These are phyloP conservation scores for Trichosporon sp. DNA, from an alignment of 1,284 basidiomycete species.

Conservation along the genomic window DNA sequence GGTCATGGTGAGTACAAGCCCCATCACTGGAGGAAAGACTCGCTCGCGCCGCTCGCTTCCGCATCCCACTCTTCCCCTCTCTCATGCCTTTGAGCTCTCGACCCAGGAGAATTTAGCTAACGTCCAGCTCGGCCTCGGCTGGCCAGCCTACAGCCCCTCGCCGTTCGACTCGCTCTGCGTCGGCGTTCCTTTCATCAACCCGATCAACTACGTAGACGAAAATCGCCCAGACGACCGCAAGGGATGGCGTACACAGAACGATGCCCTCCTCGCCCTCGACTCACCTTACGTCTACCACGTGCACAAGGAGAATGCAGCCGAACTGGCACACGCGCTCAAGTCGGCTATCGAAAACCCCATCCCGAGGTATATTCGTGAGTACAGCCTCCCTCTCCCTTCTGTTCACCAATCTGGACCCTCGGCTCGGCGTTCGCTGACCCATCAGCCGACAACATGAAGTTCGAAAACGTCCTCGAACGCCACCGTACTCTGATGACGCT, in stretches of 20 bases:
- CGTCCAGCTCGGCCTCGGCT: slow-evolving; percentile 4
- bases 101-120: not conserved
- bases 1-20: slow-evolving; percentile 19
- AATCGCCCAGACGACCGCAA: slow-evolving; percentile 47
- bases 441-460: slow-evolving; percentile 2
- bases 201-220: slow-evolving; percentile 53
- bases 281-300: slow-evolving; percentile 11
- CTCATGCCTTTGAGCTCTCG: no score
- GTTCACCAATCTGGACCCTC: no score
- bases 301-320: not conserved
- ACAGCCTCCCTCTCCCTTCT: not conserved
- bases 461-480: not conserved
- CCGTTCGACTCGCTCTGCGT: slow-evolving; percentile 57
- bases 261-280: slow-evolving; percentile 34
- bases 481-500: not conserved
- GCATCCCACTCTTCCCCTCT: no score
- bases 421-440: not conserved
- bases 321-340: not conserved
- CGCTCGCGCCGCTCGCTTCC: no score
- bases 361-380: slow-evolving; percentile 9
- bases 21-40: no score
- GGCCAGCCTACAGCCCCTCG: slow-evolving; percentile 16
- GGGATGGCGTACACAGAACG: slow-evolving; percentile 55
- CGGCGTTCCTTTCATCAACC: slow-evolving; percentile 59
- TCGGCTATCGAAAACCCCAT: not conserved